phyloP scores from a whole-genome alignment of 257 asterid species.

The Nicotiana attenuata region DNA sequence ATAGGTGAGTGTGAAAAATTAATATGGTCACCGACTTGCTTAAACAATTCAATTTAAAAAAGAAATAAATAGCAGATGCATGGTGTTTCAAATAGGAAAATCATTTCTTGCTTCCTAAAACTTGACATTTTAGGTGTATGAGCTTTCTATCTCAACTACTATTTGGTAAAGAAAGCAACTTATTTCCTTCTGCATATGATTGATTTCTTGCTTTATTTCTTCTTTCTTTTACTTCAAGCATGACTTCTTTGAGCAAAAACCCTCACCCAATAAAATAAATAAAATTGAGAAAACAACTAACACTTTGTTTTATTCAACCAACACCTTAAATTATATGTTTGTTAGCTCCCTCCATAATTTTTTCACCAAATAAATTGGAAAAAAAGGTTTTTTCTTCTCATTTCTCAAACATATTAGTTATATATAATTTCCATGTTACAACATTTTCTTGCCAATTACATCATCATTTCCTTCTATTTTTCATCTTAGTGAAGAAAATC shows the following conservation, averaged over 20 bases:
- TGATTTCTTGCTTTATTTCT: not conserved
- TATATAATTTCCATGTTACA: not conserved
- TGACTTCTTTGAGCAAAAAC: slow-evolving; percentile 11
- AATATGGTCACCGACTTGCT: not conserved
- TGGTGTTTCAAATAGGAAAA: not conserved
- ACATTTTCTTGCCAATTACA: not conserved
- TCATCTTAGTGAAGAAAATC: not conserved
- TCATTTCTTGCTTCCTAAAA: not conserved
- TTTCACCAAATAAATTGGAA: not conserved
- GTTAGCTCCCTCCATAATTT: slow-evolving; percentile 27
- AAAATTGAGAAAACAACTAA: slow-evolving; percentile 16
- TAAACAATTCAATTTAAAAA: not conserved
- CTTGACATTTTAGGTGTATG: slow-evolving; percentile 42
- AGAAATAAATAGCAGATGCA: not conserved
- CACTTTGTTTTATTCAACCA: slow-evolving; percentile 29
- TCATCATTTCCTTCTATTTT: not conserved
- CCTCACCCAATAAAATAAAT: slow-evolving; percentile 18
- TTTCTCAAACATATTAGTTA: not conserved
- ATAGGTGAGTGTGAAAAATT: not conserved
- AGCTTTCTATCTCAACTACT: slow-evolving; percentile 54
- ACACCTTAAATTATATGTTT: slow-evolving; percentile 13
- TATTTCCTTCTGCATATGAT: not conserved
- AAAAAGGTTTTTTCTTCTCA: not conserved
- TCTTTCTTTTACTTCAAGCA: slow-evolving; percentile 54
- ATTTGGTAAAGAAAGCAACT: slow-evolving; percentile 45